These are phyloP conservation scores for Huntiella decipiens DNA, from an alignment of 2,329 filamentous ascomycete genomes.

Conservation along the genomic window DNA sequence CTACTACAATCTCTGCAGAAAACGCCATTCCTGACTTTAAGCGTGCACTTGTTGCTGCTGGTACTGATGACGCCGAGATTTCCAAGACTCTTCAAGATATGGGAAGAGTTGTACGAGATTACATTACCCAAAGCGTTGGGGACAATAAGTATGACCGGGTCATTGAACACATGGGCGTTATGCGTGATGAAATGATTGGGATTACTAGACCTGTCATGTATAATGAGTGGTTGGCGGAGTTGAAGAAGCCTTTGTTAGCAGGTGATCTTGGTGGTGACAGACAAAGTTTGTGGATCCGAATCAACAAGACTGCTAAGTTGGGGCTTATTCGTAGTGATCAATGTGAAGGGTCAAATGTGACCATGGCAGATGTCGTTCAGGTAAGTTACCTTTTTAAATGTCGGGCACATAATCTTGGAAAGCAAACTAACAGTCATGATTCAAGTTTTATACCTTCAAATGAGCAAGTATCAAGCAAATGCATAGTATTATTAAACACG, in stretches of 20 bases:
- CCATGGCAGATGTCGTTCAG: conserved; percentile 50
- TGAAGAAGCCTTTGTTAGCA: conserved; percentile 54
- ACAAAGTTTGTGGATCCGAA: conserved; percentile 61
- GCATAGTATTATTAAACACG: no score
- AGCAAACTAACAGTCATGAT: neutral
- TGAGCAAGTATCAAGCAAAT: conserved; percentile 16
- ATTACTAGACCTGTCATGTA: conserved; percentile 60
- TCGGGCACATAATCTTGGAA: neutral
- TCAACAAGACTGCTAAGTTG: conserved; percentile 42
- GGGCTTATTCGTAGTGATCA: conserved; percentile 52
- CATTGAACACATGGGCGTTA: conserved; percentile 54
- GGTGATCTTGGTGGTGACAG: conserved; percentile 59
- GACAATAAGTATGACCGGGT: conserved; percentile 56
- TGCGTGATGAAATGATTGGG: conserved; percentile 58
- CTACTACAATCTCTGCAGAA: conserved; percentile 27
- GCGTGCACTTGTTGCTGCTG: conserved; percentile 41
- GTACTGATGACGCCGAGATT: conserved; percentile 42
- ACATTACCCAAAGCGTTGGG: conserved; percentile 56
- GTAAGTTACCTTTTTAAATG: conserved; percentile 19
- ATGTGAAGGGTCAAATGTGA: conserved; percentile 45
- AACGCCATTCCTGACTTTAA: conserved; percentile 89
- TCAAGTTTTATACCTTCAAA: conserved; percentile 14
- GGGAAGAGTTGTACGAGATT: conserved; percentile 45
- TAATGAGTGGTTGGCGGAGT: conserved; percentile 49
- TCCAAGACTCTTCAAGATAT: conserved; percentile 56